Conservation (phyloP, 2,329 filamentous ascomycete genomes). For the Penicillium psychrosexuale region DNA sequence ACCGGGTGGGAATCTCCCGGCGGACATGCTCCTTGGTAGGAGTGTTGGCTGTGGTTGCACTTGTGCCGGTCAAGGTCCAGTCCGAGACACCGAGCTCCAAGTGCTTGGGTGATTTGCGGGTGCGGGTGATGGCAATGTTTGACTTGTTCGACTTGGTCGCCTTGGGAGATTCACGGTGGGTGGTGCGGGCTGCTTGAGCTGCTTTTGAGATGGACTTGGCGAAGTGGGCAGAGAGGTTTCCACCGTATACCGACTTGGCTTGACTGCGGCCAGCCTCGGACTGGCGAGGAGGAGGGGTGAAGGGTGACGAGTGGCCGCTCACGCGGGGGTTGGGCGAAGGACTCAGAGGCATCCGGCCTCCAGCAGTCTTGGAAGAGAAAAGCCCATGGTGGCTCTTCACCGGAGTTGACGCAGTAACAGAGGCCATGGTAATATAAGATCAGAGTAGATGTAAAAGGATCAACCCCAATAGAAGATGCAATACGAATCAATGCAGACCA, state of each 20-base stretch:
- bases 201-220: slow-evolving; percentile 56
- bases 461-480: slow-evolving; percentile 20
- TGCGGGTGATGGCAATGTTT: slow-evolving; percentile 64
- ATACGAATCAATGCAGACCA: slow-evolving; percentile 32
- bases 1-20: slow-evolving; percentile 52
- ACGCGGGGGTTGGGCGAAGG: slow-evolving; percentile 69
- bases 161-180: slow-evolving; percentile 85
- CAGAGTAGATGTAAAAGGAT: slow-evolving; percentile 23
- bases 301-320: slow-evolving; percentile 68
- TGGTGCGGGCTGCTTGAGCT: slow-evolving; percentile 42
- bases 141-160: slow-evolving; percentile 74
- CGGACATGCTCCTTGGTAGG: slow-evolving; percentile 59
- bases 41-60: slow-evolving; percentile 54
- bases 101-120: slow-evolving; percentile 72
- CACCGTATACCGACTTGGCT: slow-evolving; percentile 71
- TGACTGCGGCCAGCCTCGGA: slow-evolving; percentile 54
- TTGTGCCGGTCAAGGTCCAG: slow-evolving; percentile 84
- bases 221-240: slow-evolving; percentile 76
- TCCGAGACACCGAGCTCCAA: slow-evolving; percentile 91
- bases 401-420: slow-evolving; percentile 78
- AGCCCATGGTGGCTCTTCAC: slow-evolving; percentile 92
- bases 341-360: slow-evolving; percentile 90
- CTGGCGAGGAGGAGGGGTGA: slow-evolving; percentile 66
- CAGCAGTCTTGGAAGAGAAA: slow-evolving; percentile 88
- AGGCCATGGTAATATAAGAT: slow-evolving; percentile 65